A percentile compares a stretch with the other conserved stretches of the same genome.
Evolutionary conservation across 345 rosid species (phyloP).

Genomic region (Rhodamnia argentea): DNA sequence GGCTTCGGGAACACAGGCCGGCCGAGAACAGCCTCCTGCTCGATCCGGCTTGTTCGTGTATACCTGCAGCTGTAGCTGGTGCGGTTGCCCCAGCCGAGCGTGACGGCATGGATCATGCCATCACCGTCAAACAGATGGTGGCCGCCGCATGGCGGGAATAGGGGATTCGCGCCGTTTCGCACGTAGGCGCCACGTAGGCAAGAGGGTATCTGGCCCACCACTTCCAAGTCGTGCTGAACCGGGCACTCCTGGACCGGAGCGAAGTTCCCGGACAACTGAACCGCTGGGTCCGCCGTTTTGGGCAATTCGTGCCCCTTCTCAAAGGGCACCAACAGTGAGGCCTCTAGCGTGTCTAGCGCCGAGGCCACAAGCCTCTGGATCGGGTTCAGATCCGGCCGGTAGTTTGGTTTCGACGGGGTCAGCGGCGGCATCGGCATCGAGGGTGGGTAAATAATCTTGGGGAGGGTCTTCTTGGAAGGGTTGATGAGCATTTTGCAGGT

Average conservation of each 20-base stretch:
- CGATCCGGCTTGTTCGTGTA: constrained; percentile 51
- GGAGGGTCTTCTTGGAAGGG: constrained; percentile 7
- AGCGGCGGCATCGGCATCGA: neutral
- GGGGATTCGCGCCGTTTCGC: constrained; percentile 77
- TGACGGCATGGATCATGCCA: constrained; percentile 82
- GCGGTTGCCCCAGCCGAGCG: constrained; percentile 15
- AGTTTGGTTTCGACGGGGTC: neutral
- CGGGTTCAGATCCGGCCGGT: constrained; percentile 15
- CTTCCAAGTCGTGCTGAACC: constrained; percentile 39
- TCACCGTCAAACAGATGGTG: constrained; percentile 83
- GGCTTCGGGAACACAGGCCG: constrained; percentile 59
- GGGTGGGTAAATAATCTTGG: neutral
- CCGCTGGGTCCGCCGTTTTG: constrained; percentile 24
- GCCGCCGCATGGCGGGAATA: constrained; percentile 41
- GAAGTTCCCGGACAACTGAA: constrained; percentile 58
- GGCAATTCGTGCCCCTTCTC: constrained; percentile 21
- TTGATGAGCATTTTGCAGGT: constrained; percentile 12
- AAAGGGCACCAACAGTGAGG: constrained; percentile 7
- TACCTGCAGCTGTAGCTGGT: constrained; percentile 60
- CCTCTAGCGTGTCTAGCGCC: constrained; percentile 29
- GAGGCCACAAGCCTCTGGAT: constrained; percentile 25
- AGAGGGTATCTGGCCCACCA: constrained; percentile 43
- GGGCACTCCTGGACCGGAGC: constrained; percentile 65
- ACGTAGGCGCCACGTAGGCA: constrained; percentile 49
- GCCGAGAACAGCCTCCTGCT: constrained; percentile 48